Evolutionary conservation across 1,284 basidiomycete species (phyloP).

Genomic region (Grifola frondosa): DNA sequence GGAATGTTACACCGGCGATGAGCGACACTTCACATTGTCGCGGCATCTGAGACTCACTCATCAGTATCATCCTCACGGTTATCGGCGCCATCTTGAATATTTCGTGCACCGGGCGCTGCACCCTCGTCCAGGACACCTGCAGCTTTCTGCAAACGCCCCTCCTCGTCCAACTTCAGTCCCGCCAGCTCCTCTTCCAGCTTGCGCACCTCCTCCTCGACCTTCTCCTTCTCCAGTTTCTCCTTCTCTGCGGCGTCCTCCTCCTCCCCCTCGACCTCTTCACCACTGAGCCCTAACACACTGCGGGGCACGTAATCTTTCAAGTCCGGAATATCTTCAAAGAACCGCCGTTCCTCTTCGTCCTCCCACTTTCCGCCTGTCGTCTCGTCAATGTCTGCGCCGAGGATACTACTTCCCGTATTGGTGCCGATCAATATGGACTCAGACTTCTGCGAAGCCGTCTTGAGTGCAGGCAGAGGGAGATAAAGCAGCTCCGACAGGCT

Average conservation of each 20-base stretch:
- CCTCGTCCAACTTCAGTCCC: slow-evolving; percentile 41
- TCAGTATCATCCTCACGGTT: slow-evolving; percentile 45
- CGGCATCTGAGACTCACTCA: slow-evolving; percentile 40
- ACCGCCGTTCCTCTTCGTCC: slow-evolving; percentile 94
- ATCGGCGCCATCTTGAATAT: slow-evolving; percentile 21
- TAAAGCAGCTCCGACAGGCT: slow-evolving; percentile 89
- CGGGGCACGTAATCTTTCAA: slow-evolving; percentile 90
- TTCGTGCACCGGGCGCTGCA: slow-evolving; percentile 22
- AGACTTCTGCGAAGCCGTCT: slow-evolving; percentile 74
- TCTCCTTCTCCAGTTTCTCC: slow-evolving; percentile 48
- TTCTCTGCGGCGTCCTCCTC: slow-evolving; percentile 39
- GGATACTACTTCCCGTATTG: slow-evolving; percentile 38
- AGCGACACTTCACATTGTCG: background rate
- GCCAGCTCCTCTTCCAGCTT: slow-evolving; percentile 72
- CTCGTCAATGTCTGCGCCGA: slow-evolving; percentile 56
- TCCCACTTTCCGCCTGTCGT: slow-evolving; percentile 89
- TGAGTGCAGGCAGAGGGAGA: slow-evolving; percentile 78
- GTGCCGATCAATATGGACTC: slow-evolving; percentile 79
- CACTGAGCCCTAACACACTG: slow-evolving; percentile 82
- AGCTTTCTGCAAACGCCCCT: slow-evolving; percentile 9
- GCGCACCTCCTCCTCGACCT: slow-evolving; percentile 59
- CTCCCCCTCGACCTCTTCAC: slow-evolving; percentile 35
- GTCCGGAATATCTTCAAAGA: slow-evolving; percentile 94
- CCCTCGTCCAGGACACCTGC: slow-evolving; percentile 6
- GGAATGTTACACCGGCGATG: slow-evolving; percentile 6